Evolutionary conservation across 495 filamentous ascomycete genomes (phyloP), one percentile per base, ranked within the genome.

Genomic region (Podospora conica): DNA sequence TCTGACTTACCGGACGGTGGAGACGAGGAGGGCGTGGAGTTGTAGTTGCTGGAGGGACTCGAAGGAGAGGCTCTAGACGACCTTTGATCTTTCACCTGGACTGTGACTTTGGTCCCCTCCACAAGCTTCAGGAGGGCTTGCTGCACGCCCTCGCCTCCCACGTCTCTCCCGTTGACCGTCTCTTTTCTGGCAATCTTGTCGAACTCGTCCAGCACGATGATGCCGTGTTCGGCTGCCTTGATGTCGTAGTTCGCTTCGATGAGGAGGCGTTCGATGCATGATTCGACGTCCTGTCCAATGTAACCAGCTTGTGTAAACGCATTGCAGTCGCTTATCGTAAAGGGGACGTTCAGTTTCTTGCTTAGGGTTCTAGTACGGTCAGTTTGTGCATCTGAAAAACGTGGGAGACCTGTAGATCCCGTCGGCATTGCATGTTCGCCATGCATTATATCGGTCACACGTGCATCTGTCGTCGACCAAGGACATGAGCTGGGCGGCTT

Each of bases 241-340:
- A 95, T 86, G 70, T 96, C 90, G 79, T 96, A 96, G 75, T 96
- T 91, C 21, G 93, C 89, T 59, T 96, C 93, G 65, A 92, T 89
- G 9, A 98, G 80, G 29, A 98, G 83, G 25, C 94, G 86, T 70
- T 96, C 91, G 21, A 98, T 91, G 70, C 93, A 96, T 0, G 91
- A 87, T 71, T 98, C 95, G 55, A 90, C 93, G 72, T 98, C 95
- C 73, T 97, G 93, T 64, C 95, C 95, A 64, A 98, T 96, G 73
- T 98, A 98, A 15, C 95, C 95, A 7, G 95, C 93, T 80, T 97
- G 93, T 2, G 95, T 98, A 68, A 98, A 94, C 4, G 95, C 89
- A 15, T 96, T 98, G 77, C 96, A 98, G 74, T 98, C 96, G 65
- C 92, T 95, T 76, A 98, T 98, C 66, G 91, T 94, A 74, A 98